A percentile compares a stretch with the other conserved stretches of the same genome.
These are phyloP conservation scores for Backusella tuberculispora DNA, from an alignment of 192 early-diverging fungal species.

Conservation along the genomic window DNA sequence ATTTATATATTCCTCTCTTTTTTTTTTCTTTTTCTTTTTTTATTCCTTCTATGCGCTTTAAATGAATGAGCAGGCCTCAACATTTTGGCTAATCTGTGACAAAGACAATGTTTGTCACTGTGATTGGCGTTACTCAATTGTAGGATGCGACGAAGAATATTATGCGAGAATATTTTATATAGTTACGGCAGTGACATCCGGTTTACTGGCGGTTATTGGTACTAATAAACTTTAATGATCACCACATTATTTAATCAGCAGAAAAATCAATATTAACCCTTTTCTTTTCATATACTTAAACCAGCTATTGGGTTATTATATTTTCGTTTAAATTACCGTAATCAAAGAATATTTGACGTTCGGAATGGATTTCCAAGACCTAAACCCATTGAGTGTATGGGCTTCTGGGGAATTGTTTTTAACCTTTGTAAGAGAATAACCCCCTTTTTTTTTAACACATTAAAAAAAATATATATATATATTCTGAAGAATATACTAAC, in stretches of 20 bases:
- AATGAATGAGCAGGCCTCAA: slow-evolving; percentile 41
- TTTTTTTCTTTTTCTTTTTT: neutral
- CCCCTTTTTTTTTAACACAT: neutral
- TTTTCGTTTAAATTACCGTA: slow-evolving; percentile 14
- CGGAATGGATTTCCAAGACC: slow-evolving; percentile 19
- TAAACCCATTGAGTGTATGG: slow-evolving; percentile 15
- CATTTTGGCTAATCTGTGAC: slow-evolving; percentile 9
- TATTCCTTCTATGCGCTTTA: neutral
- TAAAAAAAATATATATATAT: neutral
- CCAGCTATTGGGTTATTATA: neutral
- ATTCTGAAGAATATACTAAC: neutral
- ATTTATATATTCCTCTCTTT: neutral
- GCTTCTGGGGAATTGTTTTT: slow-evolving; percentile 1
- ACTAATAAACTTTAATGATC: neutral
- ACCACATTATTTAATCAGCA: neutral
- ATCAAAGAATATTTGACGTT: slow-evolving; percentile 20
- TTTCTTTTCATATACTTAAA: neutral
- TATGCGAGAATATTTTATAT: neutral
- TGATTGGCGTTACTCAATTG: slow-evolving; percentile 4
- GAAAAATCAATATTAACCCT: neutral
- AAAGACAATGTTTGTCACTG: slow-evolving; percentile 5
- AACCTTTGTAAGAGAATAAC: slow-evolving; percentile 5
- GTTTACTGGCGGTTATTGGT: neutral
- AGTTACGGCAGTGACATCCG: neutral
- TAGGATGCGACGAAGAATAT: neutral